A percentile compares a stretch with the other conserved stretches of the same genome.
Evolutionary conservation across 2,329 filamentous ascomycete genomes (phyloP).

Genomic region (Cercospora sojina): DNA sequence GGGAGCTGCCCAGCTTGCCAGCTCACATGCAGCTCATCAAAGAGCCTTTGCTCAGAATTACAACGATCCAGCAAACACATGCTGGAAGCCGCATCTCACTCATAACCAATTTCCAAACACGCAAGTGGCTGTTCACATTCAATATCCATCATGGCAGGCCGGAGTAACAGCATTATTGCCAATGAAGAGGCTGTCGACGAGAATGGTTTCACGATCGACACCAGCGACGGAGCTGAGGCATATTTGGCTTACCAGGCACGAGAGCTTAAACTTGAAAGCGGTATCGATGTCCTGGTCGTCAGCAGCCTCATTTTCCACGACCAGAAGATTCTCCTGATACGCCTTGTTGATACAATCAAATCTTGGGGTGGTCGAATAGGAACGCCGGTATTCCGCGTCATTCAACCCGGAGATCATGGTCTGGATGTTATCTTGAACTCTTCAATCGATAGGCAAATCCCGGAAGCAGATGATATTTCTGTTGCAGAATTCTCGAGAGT

Average conservation of each 20-base stretch:
- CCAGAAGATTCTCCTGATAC: slow-evolving; percentile 19
- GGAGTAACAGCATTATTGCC: neutral
- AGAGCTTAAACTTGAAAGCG: slow-evolving; percentile 12
- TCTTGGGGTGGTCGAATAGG: slow-evolving; percentile 19
- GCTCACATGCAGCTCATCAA: neutral
- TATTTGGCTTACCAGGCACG: slow-evolving; percentile 17
- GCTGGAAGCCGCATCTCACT: neutral
- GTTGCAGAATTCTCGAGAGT: slow-evolving; percentile 21
- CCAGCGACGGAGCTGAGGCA: slow-evolving; percentile 15
- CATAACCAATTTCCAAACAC: neutral
- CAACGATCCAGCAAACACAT: neutral
- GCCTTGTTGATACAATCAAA: slow-evolving; percentile 13
- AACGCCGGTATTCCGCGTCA: slow-evolving; percentile 16
- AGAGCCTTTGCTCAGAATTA: neutral
- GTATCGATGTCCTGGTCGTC: slow-evolving; percentile 21
- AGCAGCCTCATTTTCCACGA: slow-evolving; percentile 24
- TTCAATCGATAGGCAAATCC: slow-evolving; percentile 15
- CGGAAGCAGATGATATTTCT: slow-evolving; percentile 17
- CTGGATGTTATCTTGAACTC: slow-evolving; percentile 17
- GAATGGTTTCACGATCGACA: slow-evolving; percentile 12
- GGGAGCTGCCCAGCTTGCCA: neutral
- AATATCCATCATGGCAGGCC: neutral
- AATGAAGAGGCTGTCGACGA: slow-evolving; percentile 6
- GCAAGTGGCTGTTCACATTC: too few relatives aligned
- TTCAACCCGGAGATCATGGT: slow-evolving; percentile 14